phyloP scores from a whole-genome alignment of 1,139 yeast species.

The Nakaseomyces glabratus region DNA sequence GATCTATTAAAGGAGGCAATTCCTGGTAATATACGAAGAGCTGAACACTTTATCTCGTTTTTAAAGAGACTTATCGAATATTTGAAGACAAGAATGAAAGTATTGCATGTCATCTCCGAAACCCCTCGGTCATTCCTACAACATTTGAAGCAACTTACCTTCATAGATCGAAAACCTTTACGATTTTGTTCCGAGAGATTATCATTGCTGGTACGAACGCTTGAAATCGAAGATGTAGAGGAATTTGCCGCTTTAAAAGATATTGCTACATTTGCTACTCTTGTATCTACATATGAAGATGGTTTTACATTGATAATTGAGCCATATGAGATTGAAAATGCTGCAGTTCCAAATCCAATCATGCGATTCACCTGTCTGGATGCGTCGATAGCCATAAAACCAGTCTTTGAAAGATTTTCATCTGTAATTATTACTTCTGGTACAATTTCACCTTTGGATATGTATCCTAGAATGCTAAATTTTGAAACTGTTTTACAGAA shows the following conservation, averaged over 20 bases:
- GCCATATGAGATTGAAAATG: slow-evolving; percentile 93
- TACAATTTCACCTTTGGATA: slow-evolving; percentile 94
- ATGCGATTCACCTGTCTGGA: slow-evolving; percentile 89
- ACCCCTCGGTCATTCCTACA: slow-evolving; percentile 89
- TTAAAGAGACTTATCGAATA: slow-evolving; percentile 88
- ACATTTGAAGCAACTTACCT: slow-evolving; percentile 87
- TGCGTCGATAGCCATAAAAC: slow-evolving; percentile 96
- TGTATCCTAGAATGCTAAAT: slow-evolving; percentile 96
- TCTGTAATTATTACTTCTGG: slow-evolving; percentile 95
- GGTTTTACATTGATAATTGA: slow-evolving; percentile 89
- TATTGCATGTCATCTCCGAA: slow-evolving; percentile 90
- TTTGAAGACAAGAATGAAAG: slow-evolving; percentile 94
- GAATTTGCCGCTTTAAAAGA: slow-evolving; percentile 90
- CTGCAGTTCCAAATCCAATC: slow-evolving; percentile 97
- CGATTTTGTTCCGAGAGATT: slow-evolving; percentile 87
- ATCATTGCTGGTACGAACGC: slow-evolving; percentile 76
- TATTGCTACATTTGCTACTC: slow-evolving; percentile 92
- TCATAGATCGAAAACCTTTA: slow-evolving; percentile 83
- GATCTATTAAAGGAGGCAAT: slow-evolving; percentile 86
- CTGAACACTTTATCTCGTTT: slow-evolving; percentile 92
- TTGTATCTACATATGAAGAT: slow-evolving; percentile 86
- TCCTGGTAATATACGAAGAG: slow-evolving; percentile 94
- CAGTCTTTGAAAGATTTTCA: slow-evolving; percentile 89
- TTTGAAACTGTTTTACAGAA: slow-evolving; percentile 92
- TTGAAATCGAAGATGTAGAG: slow-evolving; percentile 81